Conservation (phyloP, 805 yeast genomes). For the Diddensiella santjacobensis region DNA sequence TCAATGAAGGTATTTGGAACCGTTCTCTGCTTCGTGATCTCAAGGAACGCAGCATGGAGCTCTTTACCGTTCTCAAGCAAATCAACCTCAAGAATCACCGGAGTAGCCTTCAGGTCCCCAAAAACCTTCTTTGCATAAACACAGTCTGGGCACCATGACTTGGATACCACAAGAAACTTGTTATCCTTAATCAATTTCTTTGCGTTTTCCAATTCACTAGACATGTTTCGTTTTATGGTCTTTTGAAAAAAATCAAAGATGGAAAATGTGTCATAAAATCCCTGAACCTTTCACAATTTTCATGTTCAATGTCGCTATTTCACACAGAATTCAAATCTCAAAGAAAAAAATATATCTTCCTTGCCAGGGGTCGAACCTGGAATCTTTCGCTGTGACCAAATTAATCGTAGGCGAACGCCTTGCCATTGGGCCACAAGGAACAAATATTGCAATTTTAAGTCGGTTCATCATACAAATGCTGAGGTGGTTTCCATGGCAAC, state of each 20-base stretch:
- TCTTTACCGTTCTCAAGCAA: constrained; percentile 49
- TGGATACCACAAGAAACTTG: constrained; percentile 56
- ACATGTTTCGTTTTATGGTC: constrained; percentile 3
- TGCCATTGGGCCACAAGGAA: constrained; percentile 30
- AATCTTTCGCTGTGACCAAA: constrained; percentile 44
- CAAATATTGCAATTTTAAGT: constrained; percentile 1
- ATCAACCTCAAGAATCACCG: constrained; percentile 61
- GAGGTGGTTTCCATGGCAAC: too few relatives aligned
- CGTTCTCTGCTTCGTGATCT: constrained; percentile 58
- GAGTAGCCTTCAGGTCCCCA: constrained; percentile 47
- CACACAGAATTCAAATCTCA: not conserved
- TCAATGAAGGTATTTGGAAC: constrained; percentile 66
- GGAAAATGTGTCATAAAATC: too few relatives aligned
- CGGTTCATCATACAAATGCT: too few relatives aligned
- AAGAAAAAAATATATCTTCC: constrained; percentile 42
- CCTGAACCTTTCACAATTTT: too few relatives aligned
- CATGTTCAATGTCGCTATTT: too few relatives aligned
- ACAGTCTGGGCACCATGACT: constrained; percentile 80
- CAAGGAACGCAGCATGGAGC: constrained; percentile 54
- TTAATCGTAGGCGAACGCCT: constrained; percentile 29
- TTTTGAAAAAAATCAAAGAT: not conserved
- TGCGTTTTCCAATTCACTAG: constrained; percentile 35
- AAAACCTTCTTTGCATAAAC: constrained; percentile 56
- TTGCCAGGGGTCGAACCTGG: constrained; percentile 58
- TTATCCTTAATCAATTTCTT: constrained; percentile 43